Base-by-base conservation (phyloP, 2,329 filamentous ascomycete species). In the Venturia carpophila region DNA sequence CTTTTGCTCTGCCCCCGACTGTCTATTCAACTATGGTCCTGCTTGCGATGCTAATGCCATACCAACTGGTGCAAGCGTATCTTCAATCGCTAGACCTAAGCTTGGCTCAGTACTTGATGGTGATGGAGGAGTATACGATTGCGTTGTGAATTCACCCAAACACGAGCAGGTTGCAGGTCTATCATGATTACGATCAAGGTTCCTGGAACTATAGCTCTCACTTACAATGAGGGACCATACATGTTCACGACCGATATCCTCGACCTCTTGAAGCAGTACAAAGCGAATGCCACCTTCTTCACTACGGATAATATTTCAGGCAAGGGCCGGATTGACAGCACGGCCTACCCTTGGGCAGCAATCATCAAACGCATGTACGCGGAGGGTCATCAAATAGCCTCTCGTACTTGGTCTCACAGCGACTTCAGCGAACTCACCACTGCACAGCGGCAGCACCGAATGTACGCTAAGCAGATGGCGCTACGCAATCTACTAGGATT, bases 241-340 rank as follows among this genome's bases (percentile, higher is more conserved):
- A 73, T 79, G 24, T 87, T 85, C 73, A 89, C 86, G 1, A 74
- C 75, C 49, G 81, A 86, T 67, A 79, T 89, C 15, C 78, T 89
- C 15, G 83, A 88, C 69, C 77, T 87, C 64, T 79, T 89, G 58
- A 79, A 80, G 66, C 77, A 75, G 34, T 86, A 87, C 70, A 76
- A 81, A 37, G 85, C 84, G 17, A 86, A 84, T 68, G 87, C 85
- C 1, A 89, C 87, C 1, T 90, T 90, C 72, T 89, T 88, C 73
- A 79, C 89, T 67, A 84, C 80, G 9, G 83, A 83, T 5, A 83
- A 80, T 73, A 84, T 83, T 73, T 76, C 82, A 47, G 79, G 79
- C 68, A 84, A 84, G 72, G 82, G 82, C 45, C 72, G 78, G 68
- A 85, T 85, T 68, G 83, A 85, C 67, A 77, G 80, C 64, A 73